Percentiles rank a stretch among this genome's conserved stretches.
phyloP scores from a whole-genome alignment of 2,329 filamentous ascomycete species.

The Colletotrichum truncatum region DNA sequence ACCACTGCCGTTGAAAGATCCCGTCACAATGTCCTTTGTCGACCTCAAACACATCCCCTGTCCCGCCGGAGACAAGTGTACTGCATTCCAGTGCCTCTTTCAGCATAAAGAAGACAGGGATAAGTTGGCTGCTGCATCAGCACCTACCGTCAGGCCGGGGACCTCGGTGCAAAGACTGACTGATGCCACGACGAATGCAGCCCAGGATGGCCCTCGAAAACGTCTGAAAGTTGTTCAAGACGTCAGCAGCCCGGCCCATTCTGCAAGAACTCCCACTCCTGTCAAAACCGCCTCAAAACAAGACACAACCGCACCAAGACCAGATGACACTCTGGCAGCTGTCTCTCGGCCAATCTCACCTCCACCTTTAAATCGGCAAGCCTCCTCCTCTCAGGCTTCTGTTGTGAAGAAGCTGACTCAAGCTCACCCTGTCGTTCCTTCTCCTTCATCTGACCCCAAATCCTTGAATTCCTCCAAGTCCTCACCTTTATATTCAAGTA shows the following conservation, averaged over 20 bases:
- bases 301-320: constrained; percentile 22
- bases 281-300: constrained; percentile 31
- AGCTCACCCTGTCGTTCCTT: neutral
- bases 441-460: constrained; percentile 20
- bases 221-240: constrained; percentile 37
- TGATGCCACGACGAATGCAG: constrained; percentile 28
- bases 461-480: constrained; percentile 19
- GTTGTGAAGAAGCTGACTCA: constrained; percentile 5
- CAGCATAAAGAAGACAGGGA: constrained; percentile 50
- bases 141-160: constrained; percentile 17
- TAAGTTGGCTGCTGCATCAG: constrained; percentile 24
- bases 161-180: constrained; percentile 21
- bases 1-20: constrained; percentile 8
- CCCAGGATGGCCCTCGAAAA: constrained; percentile 43
- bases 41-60: constrained; percentile 59
- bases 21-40: constrained; percentile 31
- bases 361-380: constrained; percentile 38
- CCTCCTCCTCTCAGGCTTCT: neutral
- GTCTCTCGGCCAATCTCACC: constrained; percentile 43
- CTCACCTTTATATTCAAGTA: constrained; percentile 21
- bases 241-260: constrained; percentile 22
- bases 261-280: constrained; percentile 22
- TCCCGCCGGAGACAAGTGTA: constrained; percentile 57
- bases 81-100: constrained; percentile 61
- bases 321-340: constrained; percentile 33